Conservation (phyloP, 1,284 basidiomycete genomes). For the Marasmius tenuissimus region DNA sequence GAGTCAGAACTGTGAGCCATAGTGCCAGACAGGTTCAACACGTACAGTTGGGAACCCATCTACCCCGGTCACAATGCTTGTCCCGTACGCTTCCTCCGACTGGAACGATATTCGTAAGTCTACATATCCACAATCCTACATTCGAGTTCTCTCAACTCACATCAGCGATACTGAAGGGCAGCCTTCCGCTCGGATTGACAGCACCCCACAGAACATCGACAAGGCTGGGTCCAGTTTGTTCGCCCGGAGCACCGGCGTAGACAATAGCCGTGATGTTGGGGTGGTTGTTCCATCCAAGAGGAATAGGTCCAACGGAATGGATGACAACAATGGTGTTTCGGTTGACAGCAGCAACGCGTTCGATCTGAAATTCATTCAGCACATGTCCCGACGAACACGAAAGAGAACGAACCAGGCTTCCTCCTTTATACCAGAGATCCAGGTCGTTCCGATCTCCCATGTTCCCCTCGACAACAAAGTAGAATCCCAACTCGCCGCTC, state of each 20-base stretch:
- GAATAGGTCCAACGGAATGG: constrained; percentile 63
- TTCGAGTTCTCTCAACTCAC: constrained; percentile 24
- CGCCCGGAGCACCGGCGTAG: constrained; percentile 62
- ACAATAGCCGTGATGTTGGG: constrained; percentile 71
- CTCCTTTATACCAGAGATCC: constrained; percentile 61
- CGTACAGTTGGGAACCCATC: constrained; percentile 40
- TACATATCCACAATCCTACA: neutral
- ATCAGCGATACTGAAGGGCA: constrained; percentile 64
- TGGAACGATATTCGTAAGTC: constrained; percentile 10
- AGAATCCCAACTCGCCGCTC: constrained; percentile 47
- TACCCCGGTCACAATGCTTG: constrained; percentile 38
- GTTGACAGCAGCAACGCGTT: constrained; percentile 44
- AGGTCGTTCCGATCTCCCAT: constrained; percentile 76
- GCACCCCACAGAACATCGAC: constrained; percentile 56
- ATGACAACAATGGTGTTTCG: constrained; percentile 70
- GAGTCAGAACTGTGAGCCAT: neutral
- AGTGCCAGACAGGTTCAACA: constrained; percentile 45
- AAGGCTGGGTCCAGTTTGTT: constrained; percentile 63
- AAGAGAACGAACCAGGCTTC: constrained; percentile 29
- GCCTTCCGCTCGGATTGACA: constrained; percentile 58
- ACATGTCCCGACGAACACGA: neutral
- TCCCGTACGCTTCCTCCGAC: constrained; percentile 40
- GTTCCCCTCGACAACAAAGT: constrained; percentile 63
- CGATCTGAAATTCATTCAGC: constrained; percentile 26
- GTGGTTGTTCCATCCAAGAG: constrained; percentile 58